Conservation (phyloP, 495 filamentous ascomycete genomes). For the Staphylotrichum tortipilum region DNA sequence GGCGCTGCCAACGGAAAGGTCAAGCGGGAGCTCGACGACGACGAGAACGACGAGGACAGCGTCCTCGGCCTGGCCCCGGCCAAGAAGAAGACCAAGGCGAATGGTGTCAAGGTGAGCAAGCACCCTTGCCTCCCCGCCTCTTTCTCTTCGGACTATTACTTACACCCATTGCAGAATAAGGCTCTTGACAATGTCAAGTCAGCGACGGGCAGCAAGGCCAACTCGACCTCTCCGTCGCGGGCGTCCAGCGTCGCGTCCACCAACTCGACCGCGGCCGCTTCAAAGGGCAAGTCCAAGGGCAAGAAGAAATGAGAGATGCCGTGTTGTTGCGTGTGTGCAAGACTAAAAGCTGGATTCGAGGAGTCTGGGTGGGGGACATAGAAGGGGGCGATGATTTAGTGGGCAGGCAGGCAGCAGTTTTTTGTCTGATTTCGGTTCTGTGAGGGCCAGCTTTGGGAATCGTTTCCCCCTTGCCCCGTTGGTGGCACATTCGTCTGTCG, state of each 20-base stretch:
- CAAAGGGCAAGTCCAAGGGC: slow-evolving; percentile 44
- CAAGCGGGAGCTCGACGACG: slow-evolving; percentile 63
- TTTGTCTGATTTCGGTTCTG: no score
- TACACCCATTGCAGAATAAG: slow-evolving; percentile 44
- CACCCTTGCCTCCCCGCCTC: no score
- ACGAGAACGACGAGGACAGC: slow-evolving; percentile 76
- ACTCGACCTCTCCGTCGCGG: slow-evolving; percentile 47
- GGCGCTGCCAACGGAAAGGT: slow-evolving; percentile 62
- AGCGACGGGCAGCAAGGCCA: slow-evolving; percentile 42
- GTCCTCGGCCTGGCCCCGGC: slow-evolving; percentile 64
- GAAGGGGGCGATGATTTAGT: background rate
- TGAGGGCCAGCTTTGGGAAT: no score
- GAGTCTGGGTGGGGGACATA: background rate
- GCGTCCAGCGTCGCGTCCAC: slow-evolving; percentile 46
- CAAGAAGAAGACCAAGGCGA: slow-evolving; percentile 83
- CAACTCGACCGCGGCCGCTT: slow-evolving; percentile 33
- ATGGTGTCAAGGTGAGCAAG: slow-evolving; percentile 54
- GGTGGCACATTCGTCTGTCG: background rate
- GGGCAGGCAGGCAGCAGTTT: no score
- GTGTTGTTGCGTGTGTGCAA: no score
- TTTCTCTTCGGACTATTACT: background rate
- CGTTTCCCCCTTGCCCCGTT: no score
- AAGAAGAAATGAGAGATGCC: slow-evolving; percentile 52
- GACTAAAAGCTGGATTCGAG: background rate
- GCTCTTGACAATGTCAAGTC: slow-evolving; percentile 55